Percentiles rank a stretch among this genome's conserved stretches.
phyloP scores from a whole-genome alignment of 2,329 filamentous ascomycete genomes.

The Exophiala sp. region DNA sequence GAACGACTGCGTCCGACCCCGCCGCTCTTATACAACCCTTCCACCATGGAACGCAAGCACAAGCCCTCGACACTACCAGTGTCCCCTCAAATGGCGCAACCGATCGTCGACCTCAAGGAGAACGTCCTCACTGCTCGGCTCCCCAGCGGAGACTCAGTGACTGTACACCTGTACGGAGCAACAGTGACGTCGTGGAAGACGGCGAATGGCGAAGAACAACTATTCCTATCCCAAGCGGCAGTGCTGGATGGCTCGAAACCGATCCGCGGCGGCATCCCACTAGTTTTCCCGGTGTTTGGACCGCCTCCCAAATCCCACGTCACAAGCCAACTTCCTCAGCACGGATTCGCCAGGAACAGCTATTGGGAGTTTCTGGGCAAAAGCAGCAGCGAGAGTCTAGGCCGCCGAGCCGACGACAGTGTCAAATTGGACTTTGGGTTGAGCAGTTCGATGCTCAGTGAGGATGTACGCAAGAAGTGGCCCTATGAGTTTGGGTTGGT shows the following conservation, averaged over 20 bases:
- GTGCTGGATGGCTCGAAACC: conserved; percentile 81
- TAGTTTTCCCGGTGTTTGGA: conserved; percentile 59
- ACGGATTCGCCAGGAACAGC: conserved; percentile 86
- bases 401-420: conserved; percentile 52
- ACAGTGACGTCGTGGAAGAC: conserved; percentile 93
- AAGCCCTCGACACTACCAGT: conserved; percentile 72
- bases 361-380: conserved; percentile 94
- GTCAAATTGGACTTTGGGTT: conserved; percentile 97
- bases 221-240: conserved; percentile 77
- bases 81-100: conserved; percentile 67
- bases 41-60: conserved; percentile 68
- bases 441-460: conserved; percentile 63
- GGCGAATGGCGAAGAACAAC: conserved; percentile 67
- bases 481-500: conserved; percentile 81
- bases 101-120: conserved; percentile 68
- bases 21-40: conserved; percentile 3
- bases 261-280: conserved; percentile 58
- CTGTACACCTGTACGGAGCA: conserved; percentile 82
- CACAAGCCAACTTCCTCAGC: conserved; percentile 77
- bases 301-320: conserved; percentile 68
- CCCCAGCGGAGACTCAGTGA: conserved; percentile 78
- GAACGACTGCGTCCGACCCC: neutral
- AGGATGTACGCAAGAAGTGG: conserved; percentile 67
- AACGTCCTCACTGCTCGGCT: conserved; percentile 72
- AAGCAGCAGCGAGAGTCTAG: conserved; percentile 53